Percentiles rank a stretch among this genome's conserved stretches.
Evolutionary conservation across 2,329 filamentous ascomycete genomes (phyloP).

Genomic region (Penicillium psychrosexuale): DNA sequence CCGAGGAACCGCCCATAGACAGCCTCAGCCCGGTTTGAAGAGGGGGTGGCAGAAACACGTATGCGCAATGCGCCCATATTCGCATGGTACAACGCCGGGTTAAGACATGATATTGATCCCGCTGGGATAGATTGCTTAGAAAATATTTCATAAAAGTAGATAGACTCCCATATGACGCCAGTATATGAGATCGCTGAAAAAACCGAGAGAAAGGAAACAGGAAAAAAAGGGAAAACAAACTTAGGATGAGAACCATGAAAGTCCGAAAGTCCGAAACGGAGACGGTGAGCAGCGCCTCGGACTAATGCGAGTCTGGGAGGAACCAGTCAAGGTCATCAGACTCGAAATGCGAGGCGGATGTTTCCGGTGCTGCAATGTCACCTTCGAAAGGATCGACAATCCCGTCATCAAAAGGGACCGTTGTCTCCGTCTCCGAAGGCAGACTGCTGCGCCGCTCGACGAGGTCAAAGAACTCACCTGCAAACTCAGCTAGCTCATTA

Average conservation of each 20-base stretch:
- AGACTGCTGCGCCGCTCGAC: conserved; percentile 21
- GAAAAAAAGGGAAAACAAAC: background rate
- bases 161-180: conserved; percentile 3
- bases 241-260: background rate
- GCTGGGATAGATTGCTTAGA: conserved; percentile 12
- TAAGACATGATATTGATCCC: conserved; percentile 9
- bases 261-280: background rate
- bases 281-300: background rate
- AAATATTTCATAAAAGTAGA: conserved; percentile 5
- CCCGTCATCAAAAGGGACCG: background rate
- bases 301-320: conserved; percentile 17
- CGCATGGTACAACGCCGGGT: conserved; percentile 12
- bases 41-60: conserved; percentile 2
- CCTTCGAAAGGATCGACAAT: conserved; percentile 7
- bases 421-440: background rate
- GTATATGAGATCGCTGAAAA: conserved; percentile 4
- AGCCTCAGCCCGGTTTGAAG: conserved; percentile 9
- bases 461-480: conserved; percentile 40
- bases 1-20: conserved; percentile 7
- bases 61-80: conserved; percentile 2
- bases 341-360: conserved; percentile 9
- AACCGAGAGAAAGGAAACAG: background rate
- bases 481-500: conserved; percentile 42
- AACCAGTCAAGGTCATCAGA: conserved; percentile 10
- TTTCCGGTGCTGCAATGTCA: conserved; percentile 3